Evolutionary conservation across 2,329 filamentous ascomycete species (phyloP).

Genomic region (Aspergillus viridinutans): DNA sequence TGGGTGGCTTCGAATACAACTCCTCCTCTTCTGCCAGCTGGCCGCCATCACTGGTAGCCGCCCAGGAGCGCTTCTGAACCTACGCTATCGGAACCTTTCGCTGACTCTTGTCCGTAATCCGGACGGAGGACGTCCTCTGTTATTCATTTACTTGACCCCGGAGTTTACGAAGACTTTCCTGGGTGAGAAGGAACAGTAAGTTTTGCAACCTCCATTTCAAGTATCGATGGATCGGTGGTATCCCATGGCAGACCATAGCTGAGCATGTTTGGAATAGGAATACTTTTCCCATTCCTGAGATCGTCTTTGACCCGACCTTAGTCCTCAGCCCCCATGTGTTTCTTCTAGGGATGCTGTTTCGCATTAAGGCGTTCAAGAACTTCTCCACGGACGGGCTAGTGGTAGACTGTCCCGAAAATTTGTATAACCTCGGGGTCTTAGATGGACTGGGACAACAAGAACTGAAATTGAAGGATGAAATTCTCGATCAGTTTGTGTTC

Average conservation of each 20-base stretch:
- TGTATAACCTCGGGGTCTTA: constrained; percentile 33
- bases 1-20: constrained; percentile 23
- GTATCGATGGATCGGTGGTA: too few species aligned
- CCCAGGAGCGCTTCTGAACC: constrained; percentile 17
- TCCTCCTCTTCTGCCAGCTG: constrained; percentile 21
- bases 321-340: constrained; percentile 34
- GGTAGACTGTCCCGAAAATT: constrained; percentile 28
- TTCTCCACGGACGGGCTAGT: constrained; percentile 17
- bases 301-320: constrained; percentile 34
- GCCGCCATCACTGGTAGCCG: constrained; percentile 24
- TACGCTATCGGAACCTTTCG: constrained; percentile 21
- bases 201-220: background rate
- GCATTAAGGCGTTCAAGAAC: constrained; percentile 28
- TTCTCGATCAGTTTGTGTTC: constrained; percentile 31
- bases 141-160: constrained; percentile 23
- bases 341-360: constrained; percentile 31
- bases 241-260: constrained; percentile 5
- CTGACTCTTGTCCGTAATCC: constrained; percentile 25
- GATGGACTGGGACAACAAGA: constrained; percentile 28
- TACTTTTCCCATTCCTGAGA: constrained; percentile 32
- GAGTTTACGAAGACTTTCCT: constrained; percentile 24
- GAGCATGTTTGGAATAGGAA: constrained; percentile 19
- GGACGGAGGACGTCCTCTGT: constrained; percentile 12
- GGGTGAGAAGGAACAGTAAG: constrained; percentile 20
- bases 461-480: constrained; percentile 28